Evolutionary conservation across 345 rosid species (phyloP).

Genomic region (Viola odorata): DNA sequence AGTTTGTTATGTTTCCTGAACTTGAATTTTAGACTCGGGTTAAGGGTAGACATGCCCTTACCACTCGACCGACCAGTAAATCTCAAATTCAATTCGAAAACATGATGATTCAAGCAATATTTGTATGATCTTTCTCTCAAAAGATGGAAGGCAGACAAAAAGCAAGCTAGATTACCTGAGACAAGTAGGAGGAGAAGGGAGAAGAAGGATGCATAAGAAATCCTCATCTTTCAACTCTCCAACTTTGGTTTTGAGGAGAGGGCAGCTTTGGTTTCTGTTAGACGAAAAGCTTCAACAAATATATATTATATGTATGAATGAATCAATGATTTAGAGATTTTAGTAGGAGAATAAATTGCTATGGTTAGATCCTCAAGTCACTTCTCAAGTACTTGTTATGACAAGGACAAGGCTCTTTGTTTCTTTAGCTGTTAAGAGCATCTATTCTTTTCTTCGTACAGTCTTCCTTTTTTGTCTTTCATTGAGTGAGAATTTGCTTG

Average conservation of each 20-base stretch:
- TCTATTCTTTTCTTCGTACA: slow-evolving; percentile 34
- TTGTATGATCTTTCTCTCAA: background rate
- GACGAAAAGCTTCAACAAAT: background rate
- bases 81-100: background rate
- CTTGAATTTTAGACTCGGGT: no score
- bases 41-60: no score
- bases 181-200: slow-evolving; percentile 27
- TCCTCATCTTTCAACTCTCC: slow-evolving; percentile 32
- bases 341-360: slow-evolving; percentile 20
- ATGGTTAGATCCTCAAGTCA: slow-evolving; percentile 15
- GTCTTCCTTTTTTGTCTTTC: slow-evolving; percentile 5
- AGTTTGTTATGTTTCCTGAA: no score
- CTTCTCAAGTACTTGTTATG: slow-evolving; percentile 23
- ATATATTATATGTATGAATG: no score
- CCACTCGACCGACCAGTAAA: no score
- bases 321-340: background rate
- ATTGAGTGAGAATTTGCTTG: background rate
- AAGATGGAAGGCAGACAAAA: background rate
- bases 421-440: slow-evolving; percentile 12
- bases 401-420: slow-evolving; percentile 20
- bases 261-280: background rate
- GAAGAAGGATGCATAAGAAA: slow-evolving; percentile 16
- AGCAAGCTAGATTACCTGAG: slow-evolving; percentile 29
- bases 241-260: slow-evolving; percentile 5
- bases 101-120: background rate